These are phyloP conservation scores for Gloeostereum incarnatum DNA, from an alignment of 768 basidiomycete genomes.

Conservation along the genomic window DNA sequence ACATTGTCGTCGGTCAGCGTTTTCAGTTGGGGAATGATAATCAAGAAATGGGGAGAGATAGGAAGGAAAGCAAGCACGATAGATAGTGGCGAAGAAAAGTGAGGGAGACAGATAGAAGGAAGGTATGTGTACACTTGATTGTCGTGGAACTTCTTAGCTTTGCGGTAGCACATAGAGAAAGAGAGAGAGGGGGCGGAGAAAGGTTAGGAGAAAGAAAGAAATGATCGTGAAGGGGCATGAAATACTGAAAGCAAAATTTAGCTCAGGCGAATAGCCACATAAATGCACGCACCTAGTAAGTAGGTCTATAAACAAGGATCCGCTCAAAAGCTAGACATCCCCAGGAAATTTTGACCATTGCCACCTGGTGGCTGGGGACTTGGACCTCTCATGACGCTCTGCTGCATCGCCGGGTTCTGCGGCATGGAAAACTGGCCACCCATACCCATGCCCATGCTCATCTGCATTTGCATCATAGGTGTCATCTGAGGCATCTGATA, in stretches of 20 bases:
- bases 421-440: slow-evolving; percentile 40
- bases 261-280: slow-evolving; percentile 9
- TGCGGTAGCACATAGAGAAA: not conserved
- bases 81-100: slow-evolving; percentile 8
- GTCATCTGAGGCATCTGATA: slow-evolving; percentile 52
- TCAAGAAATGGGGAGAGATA: slow-evolving; percentile 8
- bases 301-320: not conserved
- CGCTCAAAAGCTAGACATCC: slow-evolving; percentile 21
- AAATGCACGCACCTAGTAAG: not conserved
- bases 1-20: not conserved
- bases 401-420: slow-evolving; percentile 71
- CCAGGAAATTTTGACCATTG: slow-evolving; percentile 30
- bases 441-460: slow-evolving; percentile 47
- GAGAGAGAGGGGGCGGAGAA: not conserved
- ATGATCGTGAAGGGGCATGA: slow-evolving; percentile 4
- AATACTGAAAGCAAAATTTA: slow-evolving; percentile 1
- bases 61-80: slow-evolving; percentile 6
- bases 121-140: slow-evolving; percentile 7
- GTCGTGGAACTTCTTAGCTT: not conserved
- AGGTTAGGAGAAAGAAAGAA: slow-evolving; percentile 1
- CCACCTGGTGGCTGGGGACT: slow-evolving; percentile 27
- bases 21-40: not conserved
- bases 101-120: slow-evolving; percentile 12
- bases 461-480: slow-evolving; percentile 57
- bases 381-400: slow-evolving; percentile 77